phyloP scores from a whole-genome alignment of 2,329 filamentous ascomycete genomes.

The Immersiporthe knoxdaviesiana region DNA sequence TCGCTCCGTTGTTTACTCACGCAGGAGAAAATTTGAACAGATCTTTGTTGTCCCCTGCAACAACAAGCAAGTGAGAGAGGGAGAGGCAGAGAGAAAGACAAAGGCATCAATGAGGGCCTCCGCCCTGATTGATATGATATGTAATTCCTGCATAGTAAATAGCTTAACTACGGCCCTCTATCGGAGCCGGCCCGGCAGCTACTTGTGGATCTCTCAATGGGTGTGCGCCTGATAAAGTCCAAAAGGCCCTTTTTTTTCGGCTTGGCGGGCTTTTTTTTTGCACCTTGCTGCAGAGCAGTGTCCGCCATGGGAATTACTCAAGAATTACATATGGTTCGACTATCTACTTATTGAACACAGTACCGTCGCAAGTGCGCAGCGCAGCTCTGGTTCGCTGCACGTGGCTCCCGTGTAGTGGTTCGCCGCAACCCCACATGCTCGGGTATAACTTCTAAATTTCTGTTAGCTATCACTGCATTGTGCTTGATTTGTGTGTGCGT shows the following conservation, averaged over 20 bases:
- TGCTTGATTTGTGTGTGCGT: too few species aligned
- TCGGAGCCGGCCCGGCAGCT: constrained; percentile 13
- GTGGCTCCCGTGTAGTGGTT: not conserved
- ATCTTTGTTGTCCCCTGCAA: not conserved
- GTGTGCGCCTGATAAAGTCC: not conserved
- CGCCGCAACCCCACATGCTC: not conserved
- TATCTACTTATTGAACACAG: too few species aligned
- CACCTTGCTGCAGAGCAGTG: not conserved
- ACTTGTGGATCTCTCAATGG: not conserved
- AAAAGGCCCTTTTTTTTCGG: not conserved
- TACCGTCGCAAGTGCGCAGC: too few species aligned
- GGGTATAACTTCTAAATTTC: not conserved
- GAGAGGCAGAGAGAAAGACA: not conserved
- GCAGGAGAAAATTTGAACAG: not conserved
- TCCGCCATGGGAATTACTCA: not conserved
- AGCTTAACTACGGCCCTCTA: not conserved
- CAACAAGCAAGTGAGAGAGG: not conserved
- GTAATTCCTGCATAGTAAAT: not conserved
- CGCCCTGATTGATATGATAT: not conserved
- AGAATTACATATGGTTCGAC: not conserved
- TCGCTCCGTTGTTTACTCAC: not conserved
- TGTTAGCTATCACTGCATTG: not conserved
- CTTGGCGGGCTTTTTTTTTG: not conserved
- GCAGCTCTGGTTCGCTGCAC: not conserved
- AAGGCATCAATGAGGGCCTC: not conserved